phyloP scores from a whole-genome alignment of 2,329 filamentous ascomycete species.

The Trichoderma cornu-damae region DNA sequence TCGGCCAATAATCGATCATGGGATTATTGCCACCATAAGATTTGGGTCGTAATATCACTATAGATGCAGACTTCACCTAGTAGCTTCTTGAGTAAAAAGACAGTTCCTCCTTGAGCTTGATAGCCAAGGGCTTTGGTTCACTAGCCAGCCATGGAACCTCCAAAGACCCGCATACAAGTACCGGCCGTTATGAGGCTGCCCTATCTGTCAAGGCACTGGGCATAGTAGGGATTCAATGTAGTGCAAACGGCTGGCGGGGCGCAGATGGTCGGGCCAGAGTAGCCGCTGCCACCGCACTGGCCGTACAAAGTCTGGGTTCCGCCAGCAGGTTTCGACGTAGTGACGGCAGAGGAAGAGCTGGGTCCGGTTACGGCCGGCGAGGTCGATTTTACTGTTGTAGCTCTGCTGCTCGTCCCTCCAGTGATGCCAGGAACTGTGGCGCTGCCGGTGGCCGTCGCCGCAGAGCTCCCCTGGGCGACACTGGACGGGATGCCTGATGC shows the following conservation, averaged over 20 bases:
- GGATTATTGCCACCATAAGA: neutral
- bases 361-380: neutral
- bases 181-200: neutral
- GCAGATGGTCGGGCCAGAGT: slow-evolving; percentile 7
- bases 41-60: neutral
- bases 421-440: slow-evolving; percentile 1
- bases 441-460: slow-evolving; percentile 23
- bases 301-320: slow-evolving; percentile 8
- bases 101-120: neutral
- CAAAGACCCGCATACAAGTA: neutral
- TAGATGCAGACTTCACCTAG: neutral
- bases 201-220: slow-evolving; percentile 1
- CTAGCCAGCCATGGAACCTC: neutral
- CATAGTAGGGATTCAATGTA: slow-evolving; percentile 14
- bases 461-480: slow-evolving; percentile 26
- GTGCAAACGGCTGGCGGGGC: slow-evolving; percentile 7
- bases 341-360: neutral
- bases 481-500: slow-evolving; percentile 26
- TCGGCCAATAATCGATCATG: neutral
- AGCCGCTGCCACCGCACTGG: slow-evolving; percentile 12
- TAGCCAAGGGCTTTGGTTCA: neutral
- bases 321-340: slow-evolving; percentile 1
- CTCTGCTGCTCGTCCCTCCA: neutral
- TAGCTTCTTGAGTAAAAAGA: neutral
- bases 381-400: neutral